Percentiles rank a stretch among this genome's conserved stretches.
phyloP scores from a whole-genome alignment of 805 yeast species.

The Schwanniomyces vanrijiae region DNA sequence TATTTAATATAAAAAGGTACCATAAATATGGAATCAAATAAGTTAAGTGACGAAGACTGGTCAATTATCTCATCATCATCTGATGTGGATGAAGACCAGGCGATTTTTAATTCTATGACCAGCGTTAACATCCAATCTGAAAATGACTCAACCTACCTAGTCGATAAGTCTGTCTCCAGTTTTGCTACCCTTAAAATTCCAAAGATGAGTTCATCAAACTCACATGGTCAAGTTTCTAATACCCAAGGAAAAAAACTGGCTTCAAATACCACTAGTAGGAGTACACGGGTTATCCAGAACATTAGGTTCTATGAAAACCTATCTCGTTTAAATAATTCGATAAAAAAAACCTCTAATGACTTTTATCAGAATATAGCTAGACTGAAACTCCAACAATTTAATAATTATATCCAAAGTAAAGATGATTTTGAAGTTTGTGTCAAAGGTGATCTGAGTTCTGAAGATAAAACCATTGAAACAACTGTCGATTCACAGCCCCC shows the following conservation, averaged over 20 bases:
- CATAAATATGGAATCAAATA: constrained; percentile 6
- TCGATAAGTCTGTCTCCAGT: constrained; percentile 9
- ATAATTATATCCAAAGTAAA: constrained; percentile 8
- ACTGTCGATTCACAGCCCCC: neutral
- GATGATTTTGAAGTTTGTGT: neutral
- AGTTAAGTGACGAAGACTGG: constrained; percentile 42
- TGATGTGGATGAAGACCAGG: constrained; percentile 36
- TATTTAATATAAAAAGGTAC: neutral
- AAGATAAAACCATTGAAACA: neutral
- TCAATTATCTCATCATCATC: constrained; percentile 44
- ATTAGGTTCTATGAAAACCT: constrained; percentile 26
- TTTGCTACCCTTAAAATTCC: constrained; percentile 18
- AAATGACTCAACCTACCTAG: neutral
- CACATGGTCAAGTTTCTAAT: neutral
- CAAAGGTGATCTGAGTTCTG: neutral
- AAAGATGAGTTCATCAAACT: constrained; percentile 2
- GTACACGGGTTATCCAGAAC: constrained; percentile 3
- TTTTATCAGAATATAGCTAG: constrained; percentile 18
- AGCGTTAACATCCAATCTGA: neutral
- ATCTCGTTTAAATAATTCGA: constrained; percentile 18
- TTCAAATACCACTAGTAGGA: neutral
- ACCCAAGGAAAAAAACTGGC: neutral
- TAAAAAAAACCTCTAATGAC: constrained; percentile 20
- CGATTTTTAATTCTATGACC: constrained; percentile 14
- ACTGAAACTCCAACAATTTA: constrained; percentile 12